Base-by-base conservation (phyloP, 768 basidiomycete species). In the Tulasnella sp. region DNA sequence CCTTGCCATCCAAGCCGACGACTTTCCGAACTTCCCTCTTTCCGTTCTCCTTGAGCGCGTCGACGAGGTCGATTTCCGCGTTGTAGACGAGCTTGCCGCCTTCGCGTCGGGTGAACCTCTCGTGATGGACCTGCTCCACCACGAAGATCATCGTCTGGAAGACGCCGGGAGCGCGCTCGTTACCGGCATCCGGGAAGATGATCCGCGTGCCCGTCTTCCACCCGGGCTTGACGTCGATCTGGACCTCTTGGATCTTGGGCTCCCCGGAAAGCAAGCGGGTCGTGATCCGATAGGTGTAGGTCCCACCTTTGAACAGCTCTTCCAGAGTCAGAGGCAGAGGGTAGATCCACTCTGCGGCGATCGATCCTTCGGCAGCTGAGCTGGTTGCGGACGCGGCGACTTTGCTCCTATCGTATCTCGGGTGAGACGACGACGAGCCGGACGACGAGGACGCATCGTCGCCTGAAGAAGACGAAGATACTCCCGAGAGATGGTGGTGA, bases 61-160 rank as follows among this genome's bases (percentile, higher is more conserved):
- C 90, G 40, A 86, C 86, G 89, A 91, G 91, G 1, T 91, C 89
- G 20, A 94, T 84, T 54, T 89, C 88, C 69, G 92, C 86, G 58
- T 90, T 88, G 83, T 90, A 82, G 76, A 90, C 85, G 37, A 93
- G 85, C 82, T 93, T 90, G 81, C 92, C 89, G 58, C 89, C 88
- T 22, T 89, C 85, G 28, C 75, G 42, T 79, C 93, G 87, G 22
- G 87, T 86, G 83, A 93, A 93, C 46, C 89, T 87, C 69, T 90
- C 86, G 82, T 93, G 91, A 72, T 88, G 87, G 31, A 88, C 85
- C 83, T 92, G 90, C 82, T 92, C 90, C 42, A 93, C 86, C 75
- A 93, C 85, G 83, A 93, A 93, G 28, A 91, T 89, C 77, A 93
- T 88, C 78, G 93, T 92, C 82, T 93, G 92, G 76, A 89, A 89